These are phyloP conservation scores for Mycena citricolor DNA, from an alignment of 1,284 basidiomycete species.

Conservation along the genomic window DNA sequence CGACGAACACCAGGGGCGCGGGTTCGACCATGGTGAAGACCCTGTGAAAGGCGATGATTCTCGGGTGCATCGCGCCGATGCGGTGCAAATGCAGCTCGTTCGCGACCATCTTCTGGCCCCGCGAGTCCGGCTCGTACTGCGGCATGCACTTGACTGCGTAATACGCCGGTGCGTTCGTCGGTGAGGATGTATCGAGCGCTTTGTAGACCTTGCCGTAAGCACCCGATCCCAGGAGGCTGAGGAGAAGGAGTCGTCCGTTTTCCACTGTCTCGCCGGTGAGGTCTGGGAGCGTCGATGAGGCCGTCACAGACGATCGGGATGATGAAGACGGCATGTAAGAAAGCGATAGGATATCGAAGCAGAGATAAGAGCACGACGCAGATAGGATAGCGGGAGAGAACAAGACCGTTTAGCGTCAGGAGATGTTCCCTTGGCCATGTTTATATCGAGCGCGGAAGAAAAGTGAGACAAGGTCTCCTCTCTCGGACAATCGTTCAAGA, in stretches of 20 bases:
- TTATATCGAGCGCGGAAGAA: too few relatives aligned
- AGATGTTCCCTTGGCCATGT: too few relatives aligned
- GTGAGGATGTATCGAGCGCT: conserved; percentile 15
- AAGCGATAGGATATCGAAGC: too few relatives aligned
- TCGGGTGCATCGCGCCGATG: conserved; percentile 83
- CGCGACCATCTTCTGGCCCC: conserved; percentile 59
- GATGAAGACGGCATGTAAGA: too few relatives aligned
- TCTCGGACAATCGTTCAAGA: too few relatives aligned
- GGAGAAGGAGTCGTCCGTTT: conserved; percentile 5
- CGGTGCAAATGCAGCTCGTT: conserved; percentile 83
- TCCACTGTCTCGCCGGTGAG: conserved; percentile 15
- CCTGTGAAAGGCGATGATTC: conserved; percentile 86
- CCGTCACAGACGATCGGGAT: too few relatives aligned
- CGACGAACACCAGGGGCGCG: conserved; percentile 70
- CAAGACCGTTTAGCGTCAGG: too few relatives aligned
- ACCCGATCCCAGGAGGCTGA: conserved; percentile 14
- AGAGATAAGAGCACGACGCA: too few relatives aligned
- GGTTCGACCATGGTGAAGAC: conserved; percentile 80
- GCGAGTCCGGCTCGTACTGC: conserved; percentile 35
- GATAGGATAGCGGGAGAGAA: too few relatives aligned
- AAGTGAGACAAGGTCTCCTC: too few relatives aligned
- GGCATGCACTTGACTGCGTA: conserved; percentile 71
- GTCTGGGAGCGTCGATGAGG: too few relatives aligned
- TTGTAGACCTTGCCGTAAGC: conserved; percentile 19
- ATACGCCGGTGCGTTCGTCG: conserved; percentile 22